phyloP scores from a whole-genome alignment of 1,284 basidiomycete genomes.

The Peniophora sp. region DNA sequence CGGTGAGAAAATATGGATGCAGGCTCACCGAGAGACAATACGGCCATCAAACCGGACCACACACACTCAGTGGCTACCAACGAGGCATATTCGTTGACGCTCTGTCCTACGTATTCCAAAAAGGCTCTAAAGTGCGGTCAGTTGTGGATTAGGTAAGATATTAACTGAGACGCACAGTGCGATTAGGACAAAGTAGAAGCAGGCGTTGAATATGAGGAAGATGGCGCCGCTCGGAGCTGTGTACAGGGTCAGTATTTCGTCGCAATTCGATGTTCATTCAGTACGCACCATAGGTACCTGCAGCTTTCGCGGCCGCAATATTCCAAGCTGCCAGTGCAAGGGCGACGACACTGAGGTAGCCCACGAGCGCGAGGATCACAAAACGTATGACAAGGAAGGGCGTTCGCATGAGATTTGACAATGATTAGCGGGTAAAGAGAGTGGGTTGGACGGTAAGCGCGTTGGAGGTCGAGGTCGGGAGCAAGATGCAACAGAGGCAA shows the following conservation, averaged over 20 bases:
- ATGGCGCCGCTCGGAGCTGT: constrained; percentile 40
- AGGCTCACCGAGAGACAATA: constrained; percentile 40
- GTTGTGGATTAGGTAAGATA: not conserved
- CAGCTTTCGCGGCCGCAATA: constrained; percentile 28
- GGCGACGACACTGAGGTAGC: constrained; percentile 41
- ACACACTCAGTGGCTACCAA: constrained; percentile 41
- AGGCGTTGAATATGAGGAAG: constrained; percentile 46
- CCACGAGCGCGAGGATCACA: constrained; percentile 46
- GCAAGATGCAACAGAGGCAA: no score
- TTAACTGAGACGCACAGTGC: constrained; percentile 31
- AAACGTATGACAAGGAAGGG: constrained; percentile 47
- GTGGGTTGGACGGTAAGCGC: no score
- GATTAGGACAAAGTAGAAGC: constrained; percentile 34
- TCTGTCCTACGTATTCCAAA: constrained; percentile 26
- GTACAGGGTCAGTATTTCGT: not conserved
- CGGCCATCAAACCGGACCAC: constrained; percentile 42
- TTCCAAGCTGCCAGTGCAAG: constrained; percentile 56
- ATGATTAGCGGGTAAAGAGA: not conserved
- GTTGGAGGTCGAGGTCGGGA: no score
- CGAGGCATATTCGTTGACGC: constrained; percentile 26
- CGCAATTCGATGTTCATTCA: not conserved
- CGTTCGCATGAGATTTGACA: constrained; percentile 21
- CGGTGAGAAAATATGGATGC: not conserved
- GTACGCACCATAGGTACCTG: constrained; percentile 29
- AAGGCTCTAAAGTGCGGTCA: constrained; percentile 25